phyloP scores from a whole-genome alignment of 2,329 filamentous ascomycete species.

The Sclerotinia glacialis region DNA sequence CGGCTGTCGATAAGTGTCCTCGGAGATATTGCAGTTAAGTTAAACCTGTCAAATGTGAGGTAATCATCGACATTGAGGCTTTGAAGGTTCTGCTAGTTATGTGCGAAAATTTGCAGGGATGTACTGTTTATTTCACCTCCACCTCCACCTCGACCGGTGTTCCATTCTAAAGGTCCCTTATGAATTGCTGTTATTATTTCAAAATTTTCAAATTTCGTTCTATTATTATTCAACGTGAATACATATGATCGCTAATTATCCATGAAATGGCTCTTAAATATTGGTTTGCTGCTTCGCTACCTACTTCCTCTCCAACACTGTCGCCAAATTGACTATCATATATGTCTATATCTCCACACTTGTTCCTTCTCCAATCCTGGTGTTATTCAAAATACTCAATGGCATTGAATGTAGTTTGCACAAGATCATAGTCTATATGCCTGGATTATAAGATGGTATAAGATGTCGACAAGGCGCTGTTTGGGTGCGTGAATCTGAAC shows the following conservation, averaged over 20 bases:
- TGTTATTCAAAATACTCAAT: background rate
- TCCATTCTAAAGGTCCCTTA: background rate
- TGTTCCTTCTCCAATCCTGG: background rate
- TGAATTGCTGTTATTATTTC: background rate
- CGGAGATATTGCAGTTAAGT: background rate
- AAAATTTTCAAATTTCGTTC: background rate
- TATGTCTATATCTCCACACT: background rate
- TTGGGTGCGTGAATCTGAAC: background rate
- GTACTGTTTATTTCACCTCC: background rate
- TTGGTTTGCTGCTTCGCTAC: background rate
- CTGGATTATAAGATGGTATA: background rate
- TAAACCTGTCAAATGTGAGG: background rate
- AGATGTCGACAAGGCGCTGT: background rate
- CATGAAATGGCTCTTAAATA: background rate
- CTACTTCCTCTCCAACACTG: background rate
- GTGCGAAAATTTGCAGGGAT: background rate
- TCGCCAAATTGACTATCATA: background rate
- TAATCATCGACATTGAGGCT: background rate
- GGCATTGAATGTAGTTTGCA: background rate
- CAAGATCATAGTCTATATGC: too few species aligned
- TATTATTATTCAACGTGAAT: background rate
- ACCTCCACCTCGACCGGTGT: background rate
- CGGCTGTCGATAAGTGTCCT: background rate
- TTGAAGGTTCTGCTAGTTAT: background rate
- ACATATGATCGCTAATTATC: background rate